phyloP scores from a whole-genome alignment of 805 yeast species.

The Wickerhamiella shivajii region DNA sequence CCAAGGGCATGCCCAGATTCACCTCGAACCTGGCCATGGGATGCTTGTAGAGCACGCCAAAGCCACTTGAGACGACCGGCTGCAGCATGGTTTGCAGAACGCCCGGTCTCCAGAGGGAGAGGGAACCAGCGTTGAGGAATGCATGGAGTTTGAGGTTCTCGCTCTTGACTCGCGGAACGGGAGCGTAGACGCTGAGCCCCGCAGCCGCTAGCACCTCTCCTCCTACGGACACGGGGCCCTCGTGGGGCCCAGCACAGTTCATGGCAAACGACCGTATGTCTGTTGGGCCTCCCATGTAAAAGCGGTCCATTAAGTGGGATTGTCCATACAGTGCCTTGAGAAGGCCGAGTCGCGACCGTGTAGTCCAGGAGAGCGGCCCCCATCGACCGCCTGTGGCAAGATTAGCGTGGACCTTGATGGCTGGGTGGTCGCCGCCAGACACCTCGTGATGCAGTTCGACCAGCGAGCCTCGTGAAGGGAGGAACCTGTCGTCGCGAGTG shows the following conservation, averaged over 20 bases:
- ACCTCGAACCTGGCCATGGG: conserved; percentile 57
- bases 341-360: conserved; percentile 14
- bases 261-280: conserved; percentile 56
- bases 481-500: conserved; percentile 29
- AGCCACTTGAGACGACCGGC: conserved; percentile 41
- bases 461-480: conserved; percentile 35
- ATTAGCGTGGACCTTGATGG: conserved; percentile 26
- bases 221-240: conserved; percentile 43
- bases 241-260: conserved; percentile 54
- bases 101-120: conserved; percentile 13
- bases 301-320: conserved; percentile 61
- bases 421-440: conserved; percentile 26
- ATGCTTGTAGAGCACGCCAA: conserved; percentile 47
- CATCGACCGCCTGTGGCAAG: conserved; percentile 23
- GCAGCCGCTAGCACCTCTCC: conserved; percentile 47
- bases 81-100: conserved; percentile 7
- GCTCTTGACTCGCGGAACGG: conserved; percentile 37
- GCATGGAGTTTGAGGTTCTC: conserved; percentile 48
- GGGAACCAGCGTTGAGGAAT: conserved; percentile 52
- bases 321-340: conserved; percentile 10
- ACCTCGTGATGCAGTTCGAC: conserved; percentile 34
- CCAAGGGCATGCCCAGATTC: conserved; percentile 47
- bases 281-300: conserved; percentile 68
- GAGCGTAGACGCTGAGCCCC: conserved; percentile 44
- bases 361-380: conserved; percentile 8